Base-by-base conservation (phyloP, 805 yeast species). In the Teunomyces gatunensis region DNA sequence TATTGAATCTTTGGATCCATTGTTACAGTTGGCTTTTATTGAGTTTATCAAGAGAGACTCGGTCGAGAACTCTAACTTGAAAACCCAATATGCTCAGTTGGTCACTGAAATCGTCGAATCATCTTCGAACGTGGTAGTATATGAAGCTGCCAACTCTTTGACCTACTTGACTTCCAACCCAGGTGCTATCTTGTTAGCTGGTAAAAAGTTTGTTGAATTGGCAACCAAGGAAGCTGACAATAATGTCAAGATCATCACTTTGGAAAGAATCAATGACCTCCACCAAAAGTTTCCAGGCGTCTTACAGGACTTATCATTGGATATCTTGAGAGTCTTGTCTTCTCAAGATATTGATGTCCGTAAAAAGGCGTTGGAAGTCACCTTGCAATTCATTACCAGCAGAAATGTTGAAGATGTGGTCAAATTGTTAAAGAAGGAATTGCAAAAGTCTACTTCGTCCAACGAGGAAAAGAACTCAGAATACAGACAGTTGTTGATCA, bases 321-420 rank as follows among this genome's bases (percentile, higher is more conserved):
- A 94, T 57, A 83, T 95, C 45, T 76, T 94, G 63, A 81, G 95
- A 58, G 87, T 91, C 32, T 76, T 94, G 55, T 77, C 88, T n/a
- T 78, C 95, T 3, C 96, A 90, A 54, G 97, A 94, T 59, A 64
- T 91, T 51, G 97, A 87, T 57, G 97, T 94, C 47, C 89, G 96
- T 63, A 79, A 81, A 55, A 88, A 87, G 68, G 96, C 96, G 4
- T 77, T 95, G 52, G 85, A 84, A 47, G 87, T 92, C 44, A 81
- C 96, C n/a, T 74, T 94, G 61, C 78, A 83, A 52, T 77, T 94
- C 61, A 84, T 90, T 42, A 77, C 95, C 35, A 80, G 85, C 57
- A 87, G 96, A 73, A 92, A 92, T 57, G 96, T 90, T 45, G 97
- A 90, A 61, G 96, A 89, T 60, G 96, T 92, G 32, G 87, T 94